Conservation (phyloP, 257 asterid genomes). For the Petunia secreta region DNA sequence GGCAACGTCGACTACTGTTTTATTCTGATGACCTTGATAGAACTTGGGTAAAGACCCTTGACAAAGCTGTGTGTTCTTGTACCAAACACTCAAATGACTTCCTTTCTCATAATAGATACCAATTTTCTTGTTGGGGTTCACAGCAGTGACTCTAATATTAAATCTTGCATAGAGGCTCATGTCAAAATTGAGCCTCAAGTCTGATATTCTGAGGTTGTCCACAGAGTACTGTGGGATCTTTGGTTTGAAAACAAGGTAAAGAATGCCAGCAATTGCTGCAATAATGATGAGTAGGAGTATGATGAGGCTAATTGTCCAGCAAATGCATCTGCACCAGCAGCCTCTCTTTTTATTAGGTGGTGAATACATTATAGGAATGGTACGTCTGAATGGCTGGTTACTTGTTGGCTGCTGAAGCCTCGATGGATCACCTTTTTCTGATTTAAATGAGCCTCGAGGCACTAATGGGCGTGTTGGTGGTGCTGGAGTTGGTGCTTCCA, state of each 20-base stretch:
- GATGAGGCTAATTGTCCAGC: conserved; percentile 73
- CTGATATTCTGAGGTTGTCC: conserved; percentile 75
- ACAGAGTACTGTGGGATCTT: conserved; percentile 83
- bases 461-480: conserved; percentile 42
- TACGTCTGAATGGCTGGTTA: conserved; percentile 33
- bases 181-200: conserved; percentile 70
- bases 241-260: conserved; percentile 72
- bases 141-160: conserved; percentile 71
- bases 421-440: conserved; percentile 44
- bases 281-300: conserved; percentile 57
- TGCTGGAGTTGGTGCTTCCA: conserved; percentile 51
- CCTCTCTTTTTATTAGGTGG: conserved; percentile 40
- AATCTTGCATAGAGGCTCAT: conserved; percentile 72
- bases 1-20: conserved; percentile 58
- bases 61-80: conserved; percentile 68
- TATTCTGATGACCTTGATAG: conserved; percentile 85
- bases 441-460: conserved; percentile 37
- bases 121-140: conserved; percentile 78
- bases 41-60: conserved; percentile 73
- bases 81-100: conserved; percentile 82
- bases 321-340: conserved; percentile 73
- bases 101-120: conserved; percentile 91
- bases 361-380: conserved; percentile 33
- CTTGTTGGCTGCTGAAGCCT: conserved; percentile 32
- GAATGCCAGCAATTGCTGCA: conserved; percentile 64